A percentile compares a stretch with the other conserved stretches of the same genome.
Conservation (phyloP, 2,329 filamentous ascomycete genomes). For the Aphanocladium album region DNA sequence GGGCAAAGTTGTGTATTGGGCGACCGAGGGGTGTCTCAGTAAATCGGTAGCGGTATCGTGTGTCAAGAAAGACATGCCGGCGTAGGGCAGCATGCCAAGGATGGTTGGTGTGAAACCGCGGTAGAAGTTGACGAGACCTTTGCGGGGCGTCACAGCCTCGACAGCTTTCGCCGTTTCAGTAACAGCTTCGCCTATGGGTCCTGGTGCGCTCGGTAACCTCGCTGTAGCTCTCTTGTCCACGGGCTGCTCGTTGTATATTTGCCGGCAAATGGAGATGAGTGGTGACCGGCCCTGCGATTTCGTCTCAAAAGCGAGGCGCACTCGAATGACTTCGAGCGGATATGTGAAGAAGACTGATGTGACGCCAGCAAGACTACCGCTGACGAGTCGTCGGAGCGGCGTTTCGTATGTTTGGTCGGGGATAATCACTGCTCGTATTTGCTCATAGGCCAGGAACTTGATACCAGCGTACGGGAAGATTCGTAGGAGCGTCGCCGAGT, state of each 20-base stretch:
- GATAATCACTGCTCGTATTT: constrained; percentile 79
- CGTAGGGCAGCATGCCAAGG: constrained; percentile 93
- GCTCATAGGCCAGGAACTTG: constrained; percentile 97
- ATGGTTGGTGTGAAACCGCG: constrained; percentile 87
- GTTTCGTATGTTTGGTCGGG: constrained; percentile 70
- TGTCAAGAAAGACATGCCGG: constrained; percentile 89
- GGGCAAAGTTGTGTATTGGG: constrained; percentile 70
- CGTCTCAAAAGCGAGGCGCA: constrained; percentile 92
- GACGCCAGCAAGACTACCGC: constrained; percentile 73
- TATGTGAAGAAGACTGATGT: constrained; percentile 96
- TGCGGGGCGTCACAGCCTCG: constrained; percentile 48
- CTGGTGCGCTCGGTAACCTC: constrained; percentile 24
- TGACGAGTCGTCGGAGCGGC: constrained; percentile 65
- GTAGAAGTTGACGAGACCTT: constrained; percentile 86
- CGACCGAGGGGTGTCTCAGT: constrained; percentile 63
- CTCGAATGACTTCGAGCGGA: constrained; percentile 85
- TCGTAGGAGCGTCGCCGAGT: constrained; percentile 86
- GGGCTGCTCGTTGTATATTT: constrained; percentile 78
- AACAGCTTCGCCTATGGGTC: constrained; percentile 30
- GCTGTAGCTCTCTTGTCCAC: constrained; percentile 28
- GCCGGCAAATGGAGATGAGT: constrained; percentile 69
- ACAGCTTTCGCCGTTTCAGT: constrained; percentile 38
- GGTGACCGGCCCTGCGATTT: constrained; percentile 66
- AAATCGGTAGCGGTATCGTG: constrained; percentile 88
- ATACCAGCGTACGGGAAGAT: constrained; percentile 98